These are phyloP conservation scores for Talaromyces sp. DNA, from an alignment of 2,329 filamentous ascomycete genomes.

Conservation along the genomic window DNA sequence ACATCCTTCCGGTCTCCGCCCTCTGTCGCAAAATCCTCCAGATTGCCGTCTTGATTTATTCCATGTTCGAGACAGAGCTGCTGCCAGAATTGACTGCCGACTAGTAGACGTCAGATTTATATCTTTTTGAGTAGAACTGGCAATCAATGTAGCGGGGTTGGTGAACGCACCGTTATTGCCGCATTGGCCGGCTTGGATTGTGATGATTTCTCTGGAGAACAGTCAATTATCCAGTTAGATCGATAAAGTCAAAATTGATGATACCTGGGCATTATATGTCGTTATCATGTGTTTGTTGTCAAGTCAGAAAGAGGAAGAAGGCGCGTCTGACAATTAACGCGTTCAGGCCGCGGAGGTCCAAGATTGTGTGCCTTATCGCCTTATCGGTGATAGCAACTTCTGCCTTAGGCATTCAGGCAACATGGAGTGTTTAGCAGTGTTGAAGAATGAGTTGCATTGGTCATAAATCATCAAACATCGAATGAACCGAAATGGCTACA, in stretches of 20 bases:
- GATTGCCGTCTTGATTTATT: conserved; percentile 93
- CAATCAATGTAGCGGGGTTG: background rate
- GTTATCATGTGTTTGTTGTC: conserved; percentile 19
- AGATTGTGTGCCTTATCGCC: conserved; percentile 9
- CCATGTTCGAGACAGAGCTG: conserved; percentile 97
- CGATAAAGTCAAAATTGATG: background rate
- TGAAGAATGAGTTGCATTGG: too few relatives aligned
- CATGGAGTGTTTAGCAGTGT: too few relatives aligned
- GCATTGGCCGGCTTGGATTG: conserved; percentile 97
- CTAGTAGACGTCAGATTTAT: conserved; percentile 43
- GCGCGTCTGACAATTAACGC: conserved; percentile 6
- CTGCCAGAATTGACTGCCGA: conserved; percentile 98
- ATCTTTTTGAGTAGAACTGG: conserved; percentile 9
- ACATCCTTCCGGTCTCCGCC: conserved; percentile 98
- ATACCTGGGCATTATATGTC: conserved; percentile 37
- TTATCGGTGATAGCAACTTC: background rate
- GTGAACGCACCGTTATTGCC: conserved; percentile 90
- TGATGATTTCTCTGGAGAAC: conserved; percentile 84
- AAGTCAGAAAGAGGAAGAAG: conserved; percentile 22
- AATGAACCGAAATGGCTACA: background rate
- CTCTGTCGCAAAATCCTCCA: conserved; percentile 96
- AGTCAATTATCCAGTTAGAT: background rate
- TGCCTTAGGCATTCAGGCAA: conserved; percentile 6
- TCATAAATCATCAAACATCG: background rate
- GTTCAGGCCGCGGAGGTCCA: conserved; percentile 11